Evolutionary conservation across 164 flowering plant species (phyloP), one percentile per base, ranked within the genome.

Genomic region (Tinospora cordifolia): DNA sequence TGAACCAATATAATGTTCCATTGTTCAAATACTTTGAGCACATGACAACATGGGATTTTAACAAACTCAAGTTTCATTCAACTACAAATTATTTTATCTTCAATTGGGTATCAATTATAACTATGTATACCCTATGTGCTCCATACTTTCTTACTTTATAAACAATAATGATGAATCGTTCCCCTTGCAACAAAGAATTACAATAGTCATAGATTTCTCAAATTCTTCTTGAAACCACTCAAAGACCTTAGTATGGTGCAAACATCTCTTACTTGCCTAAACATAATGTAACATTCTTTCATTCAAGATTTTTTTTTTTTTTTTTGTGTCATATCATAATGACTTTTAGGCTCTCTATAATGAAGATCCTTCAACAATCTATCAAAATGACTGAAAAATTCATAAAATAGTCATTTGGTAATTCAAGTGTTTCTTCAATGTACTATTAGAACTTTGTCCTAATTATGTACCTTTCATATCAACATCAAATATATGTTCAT

Each of bases 41-140:
- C 36, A 30, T 30, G 36, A 30, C 36, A 30, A 30, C 36, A 30
- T 30, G 4, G 36, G 4, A 30, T 30, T 30, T 4, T 4, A 30
- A 30, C 36, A 30, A 30, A 30, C 36, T 30, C 36, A 49, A 71
- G 49, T 59, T 47, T 64, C 38, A 17, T 49, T 19, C 58, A 71
- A 14, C 74, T 71, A 46, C 63, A 71, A n/a, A 6, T 46, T 14
- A 71, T 49, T 14, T 26, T 26, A 3, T 71, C 36, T 19, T 51
- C 21, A n/a, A n/a, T 65, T 12, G 25, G 47, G 63, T 13, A 21
- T 71, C 59, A 21, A 47, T 25, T 5, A 25, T 49, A 26, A 71
- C 27, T 1, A 12, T 63, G n/a, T 15, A 39, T 17, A 12, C 57
- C 14, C 6, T 11, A 6, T 17, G 39, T 0, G 14, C 27, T 5